Percentiles rank a stretch among this genome's conserved stretches.
These are phyloP conservation scores for Dalechampia spathulata DNA, from an alignment of 441 rosid species.

Conservation along the genomic window DNA sequence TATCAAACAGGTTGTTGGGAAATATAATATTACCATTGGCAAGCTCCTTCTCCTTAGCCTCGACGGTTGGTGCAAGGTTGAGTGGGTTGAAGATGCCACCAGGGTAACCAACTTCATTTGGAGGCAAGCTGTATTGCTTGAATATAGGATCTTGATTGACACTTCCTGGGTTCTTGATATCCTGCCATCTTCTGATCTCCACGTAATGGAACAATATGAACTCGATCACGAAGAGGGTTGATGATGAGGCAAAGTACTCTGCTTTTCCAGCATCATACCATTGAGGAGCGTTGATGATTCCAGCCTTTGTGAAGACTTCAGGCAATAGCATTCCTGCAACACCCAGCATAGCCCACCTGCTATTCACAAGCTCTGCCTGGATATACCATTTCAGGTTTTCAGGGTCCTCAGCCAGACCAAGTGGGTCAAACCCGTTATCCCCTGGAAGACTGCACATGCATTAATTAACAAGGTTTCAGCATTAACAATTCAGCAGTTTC, in stretches of 20 bases:
- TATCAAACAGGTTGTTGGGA: neutral
- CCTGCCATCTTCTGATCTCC: conserved; percentile 99
- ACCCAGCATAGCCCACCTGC: conserved; percentile 96
- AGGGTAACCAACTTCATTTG: conserved; percentile 76
- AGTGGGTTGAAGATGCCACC: conserved; percentile 92
- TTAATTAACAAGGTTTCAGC: neutral
- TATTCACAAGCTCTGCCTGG: conserved; percentile 90
- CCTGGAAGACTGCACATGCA: conserved; percentile 66
- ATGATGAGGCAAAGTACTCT: conserved; percentile 85
- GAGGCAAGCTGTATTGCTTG: conserved; percentile 95
- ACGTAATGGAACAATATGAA: conserved; percentile 94
- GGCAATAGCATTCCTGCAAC: conserved; percentile 91
- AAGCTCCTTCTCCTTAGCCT: conserved; percentile 94
- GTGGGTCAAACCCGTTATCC: conserved; percentile 95
- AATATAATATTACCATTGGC: conserved; percentile 90
- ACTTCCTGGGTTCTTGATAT: conserved; percentile 92
- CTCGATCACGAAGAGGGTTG: conserved; percentile 88
- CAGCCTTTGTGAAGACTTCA: conserved; percentile 85
- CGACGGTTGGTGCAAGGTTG: conserved; percentile 71
- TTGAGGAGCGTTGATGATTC: conserved; percentile 64
- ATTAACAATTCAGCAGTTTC: neutral
- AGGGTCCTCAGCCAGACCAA: conserved; percentile 88
- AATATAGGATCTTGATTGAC: conserved; percentile 98
- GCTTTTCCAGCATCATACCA: conserved; percentile 95
- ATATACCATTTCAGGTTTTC: conserved; percentile 88